Percentiles rank a stretch among this genome's conserved stretches.
phyloP scores from a whole-genome alignment of 2,329 filamentous ascomycete genomes.

The Fusarium sulawesiense region DNA sequence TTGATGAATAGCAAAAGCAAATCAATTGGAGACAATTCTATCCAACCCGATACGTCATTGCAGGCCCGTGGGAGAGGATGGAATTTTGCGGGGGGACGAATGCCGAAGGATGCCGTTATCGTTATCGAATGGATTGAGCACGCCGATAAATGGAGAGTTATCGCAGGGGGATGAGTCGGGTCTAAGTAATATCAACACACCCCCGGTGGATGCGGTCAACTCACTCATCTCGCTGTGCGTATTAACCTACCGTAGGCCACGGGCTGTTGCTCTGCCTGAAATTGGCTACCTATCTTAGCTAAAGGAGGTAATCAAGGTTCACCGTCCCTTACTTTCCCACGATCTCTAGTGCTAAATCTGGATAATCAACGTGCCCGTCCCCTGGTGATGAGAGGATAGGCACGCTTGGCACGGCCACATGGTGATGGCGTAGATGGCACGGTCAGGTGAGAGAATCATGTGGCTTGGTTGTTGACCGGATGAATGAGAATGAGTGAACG shows the following conservation, averaged over 20 bases:
- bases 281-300: constrained; percentile 4
- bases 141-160: constrained; percentile 34
- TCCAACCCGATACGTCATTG: constrained; percentile 36
- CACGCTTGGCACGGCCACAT: constrained; percentile 29
- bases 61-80: constrained; percentile 21
- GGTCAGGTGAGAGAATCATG: constrained; percentile 47
- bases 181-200: constrained; percentile 12
- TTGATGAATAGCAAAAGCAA: constrained; percentile 12
- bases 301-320: constrained; percentile 20
- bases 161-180: constrained; percentile 14
- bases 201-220: constrained; percentile 1
- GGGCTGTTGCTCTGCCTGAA: not conserved
- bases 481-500: constrained; percentile 32
- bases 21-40: not conserved
- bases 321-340: constrained; percentile 34
- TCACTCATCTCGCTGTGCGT: not conserved
- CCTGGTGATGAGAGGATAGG: constrained; percentile 34
- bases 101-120: constrained; percentile 30
- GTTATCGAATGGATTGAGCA: constrained; percentile 39
- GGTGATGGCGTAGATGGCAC: constrained; percentile 45
- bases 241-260: not conserved
- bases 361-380: constrained; percentile 30
- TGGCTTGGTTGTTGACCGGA: constrained; percentile 35
- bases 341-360: constrained; percentile 34
- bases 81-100: constrained; percentile 28